Conservation (phyloP, 805 yeast species). For the Kluyveromyces wickerhamii region DNA sequence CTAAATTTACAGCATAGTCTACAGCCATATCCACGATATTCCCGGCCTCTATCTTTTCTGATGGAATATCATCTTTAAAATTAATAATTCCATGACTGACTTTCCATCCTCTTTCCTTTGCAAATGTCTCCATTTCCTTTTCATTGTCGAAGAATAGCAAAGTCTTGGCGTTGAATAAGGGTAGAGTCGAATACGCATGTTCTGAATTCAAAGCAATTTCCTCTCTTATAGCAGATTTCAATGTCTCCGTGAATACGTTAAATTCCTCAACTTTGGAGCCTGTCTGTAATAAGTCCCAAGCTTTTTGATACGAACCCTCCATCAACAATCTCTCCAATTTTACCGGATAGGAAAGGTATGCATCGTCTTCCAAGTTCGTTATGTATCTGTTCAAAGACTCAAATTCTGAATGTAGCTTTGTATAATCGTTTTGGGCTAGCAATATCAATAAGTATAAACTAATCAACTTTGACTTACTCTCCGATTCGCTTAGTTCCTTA, state of each 20-base stretch:
- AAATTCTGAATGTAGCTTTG: slow-evolving; percentile 83
- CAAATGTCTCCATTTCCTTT: slow-evolving; percentile 45
- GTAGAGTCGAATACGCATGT: slow-evolving; percentile 65
- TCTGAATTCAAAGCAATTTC: slow-evolving; percentile 84
- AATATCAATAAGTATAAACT: slow-evolving; percentile 70
- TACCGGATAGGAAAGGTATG: slow-evolving; percentile 73
- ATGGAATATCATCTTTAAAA: slow-evolving; percentile 32
- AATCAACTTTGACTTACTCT: slow-evolving; percentile 62
- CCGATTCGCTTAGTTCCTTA: slow-evolving; percentile 35
- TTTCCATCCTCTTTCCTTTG: slow-evolving; percentile 50
- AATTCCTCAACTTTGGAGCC: slow-evolving; percentile 56
- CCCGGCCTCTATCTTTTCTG: slow-evolving; percentile 32
- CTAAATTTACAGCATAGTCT: slow-evolving; percentile 83
- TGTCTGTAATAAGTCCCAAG: slow-evolving; percentile 58
- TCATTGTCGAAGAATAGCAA: slow-evolving; percentile 63
- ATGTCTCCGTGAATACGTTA: slow-evolving; percentile 63
- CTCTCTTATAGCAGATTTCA: slow-evolving; percentile 69
- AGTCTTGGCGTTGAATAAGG: slow-evolving; percentile 74
- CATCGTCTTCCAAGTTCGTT: slow-evolving; percentile 50
- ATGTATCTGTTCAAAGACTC: slow-evolving; percentile 53
- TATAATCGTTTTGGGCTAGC: slow-evolving; percentile 75
- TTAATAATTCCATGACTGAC: slow-evolving; percentile 43
- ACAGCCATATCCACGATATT: slow-evolving; percentile 62
- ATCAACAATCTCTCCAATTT: slow-evolving; percentile 86
- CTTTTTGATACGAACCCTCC: slow-evolving; percentile 94